Base-by-base conservation (phyloP, 176 grass and related monocot species). In the Rhynchospora pubera region DNA sequence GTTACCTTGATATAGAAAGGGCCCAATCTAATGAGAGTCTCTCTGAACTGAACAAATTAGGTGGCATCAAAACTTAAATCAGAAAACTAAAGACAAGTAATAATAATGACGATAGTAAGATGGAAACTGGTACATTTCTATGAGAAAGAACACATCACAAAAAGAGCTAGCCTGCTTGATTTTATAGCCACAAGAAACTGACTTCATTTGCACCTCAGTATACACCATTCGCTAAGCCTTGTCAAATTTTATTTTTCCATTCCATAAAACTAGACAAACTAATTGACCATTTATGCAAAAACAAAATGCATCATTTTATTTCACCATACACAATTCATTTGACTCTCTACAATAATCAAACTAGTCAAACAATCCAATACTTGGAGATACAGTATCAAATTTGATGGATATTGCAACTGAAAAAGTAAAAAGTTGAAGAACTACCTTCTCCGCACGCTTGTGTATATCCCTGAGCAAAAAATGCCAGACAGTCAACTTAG, bases 1-100 rank as follows among this genome's bases (percentile, higher is more conserved):
- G 70, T 66, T 90, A 98, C 90, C 95, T 98, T 98, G 81, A 88
- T 94, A 88, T 94, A 98, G 69, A 98, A 98, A 59, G 92, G 95
- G 44, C 92, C 95, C 84, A 98, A 86, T 34, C 85, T 45, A 81
- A 98, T 91, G 81, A 94, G 90, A n/a, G 95, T 90, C 57, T 94
- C 90, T 34, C 90, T 77, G 77, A 98, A 98, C 92, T 98, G 95
- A 87, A 94, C 3, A 80, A 80, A 55, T 13, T 79, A 84, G 65
- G 66, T 26, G 39, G 28, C 26, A 90, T 53, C 22, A 21, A 56
- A 79, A 65, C 30, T 80, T 62, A 58, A 58, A 22, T 81, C 9
- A 80, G 45, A 47, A 74, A 61, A 18, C 46, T 15, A 67, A 51
- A 47, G 1, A 50, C 42, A 55, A 32, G 70, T 12, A 75, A 60